phyloP scores from a whole-genome alignment of 2,329 filamentous ascomycete genomes.

The Byssochlamys sp. region DNA sequence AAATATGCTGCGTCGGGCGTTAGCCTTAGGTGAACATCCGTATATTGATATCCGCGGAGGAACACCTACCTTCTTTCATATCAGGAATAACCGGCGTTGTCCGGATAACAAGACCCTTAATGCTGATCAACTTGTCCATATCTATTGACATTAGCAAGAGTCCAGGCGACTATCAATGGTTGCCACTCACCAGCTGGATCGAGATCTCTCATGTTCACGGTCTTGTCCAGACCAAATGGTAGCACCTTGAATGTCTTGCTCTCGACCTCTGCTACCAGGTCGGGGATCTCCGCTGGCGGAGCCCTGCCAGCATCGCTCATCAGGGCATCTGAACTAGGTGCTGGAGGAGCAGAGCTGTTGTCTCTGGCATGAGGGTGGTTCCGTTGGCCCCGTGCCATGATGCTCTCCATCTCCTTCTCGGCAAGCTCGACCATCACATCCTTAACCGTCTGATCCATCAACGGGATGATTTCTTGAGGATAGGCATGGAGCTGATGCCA shows the following conservation, averaged over 20 bases:
- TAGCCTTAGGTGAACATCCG: conserved; percentile 6
- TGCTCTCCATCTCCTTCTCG: conserved; percentile 63
- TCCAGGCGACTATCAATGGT: neutral
- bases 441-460: conserved; percentile 92
- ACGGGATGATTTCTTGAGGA: conserved; percentile 86
- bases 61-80: conserved; percentile 70
- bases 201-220: conserved; percentile 83
- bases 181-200: conserved; percentile 60
- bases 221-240: conserved; percentile 76
- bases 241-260: conserved; percentile 73
- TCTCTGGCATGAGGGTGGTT: conserved; percentile 42
- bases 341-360: conserved; percentile 63
- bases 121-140: conserved; percentile 88
- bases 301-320: conserved; percentile 36
- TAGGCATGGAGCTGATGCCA: conserved; percentile 94
- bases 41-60: neutral
- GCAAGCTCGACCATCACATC: conserved; percentile 88
- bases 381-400: conserved; percentile 47
- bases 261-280: conserved; percentile 67
- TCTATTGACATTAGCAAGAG: conserved; percentile 42
- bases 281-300: conserved; percentile 47
- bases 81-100: conserved; percentile 94
- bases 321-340: conserved; percentile 65
- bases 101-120: conserved; percentile 93
- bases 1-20: conserved; percentile 62